Conservation (phyloP, 768 basidiomycete species). For the Royoungia palumana region DNA sequence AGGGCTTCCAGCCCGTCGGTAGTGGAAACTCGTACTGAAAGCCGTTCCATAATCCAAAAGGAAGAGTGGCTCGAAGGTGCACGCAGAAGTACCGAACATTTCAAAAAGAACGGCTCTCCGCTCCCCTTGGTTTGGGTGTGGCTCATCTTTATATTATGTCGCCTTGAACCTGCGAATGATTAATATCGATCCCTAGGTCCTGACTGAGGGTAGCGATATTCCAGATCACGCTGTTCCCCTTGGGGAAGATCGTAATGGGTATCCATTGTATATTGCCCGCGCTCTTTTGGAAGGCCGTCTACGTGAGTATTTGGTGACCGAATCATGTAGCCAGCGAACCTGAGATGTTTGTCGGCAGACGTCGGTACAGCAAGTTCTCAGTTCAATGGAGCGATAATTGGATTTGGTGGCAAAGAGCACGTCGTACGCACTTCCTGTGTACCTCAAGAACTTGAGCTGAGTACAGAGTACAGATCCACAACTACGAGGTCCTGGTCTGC, state of each 20-base stretch:
- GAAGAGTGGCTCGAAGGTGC: slow-evolving; percentile 30
- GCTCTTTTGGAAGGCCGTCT: slow-evolving; percentile 31
- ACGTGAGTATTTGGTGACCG: slow-evolving; percentile 18
- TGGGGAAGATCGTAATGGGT: slow-evolving; percentile 30
- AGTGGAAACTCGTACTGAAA: slow-evolving; percentile 13
- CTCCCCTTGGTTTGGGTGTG: slow-evolving; percentile 33
- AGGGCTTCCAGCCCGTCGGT: slow-evolving; percentile 14
- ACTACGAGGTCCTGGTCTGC: slow-evolving; percentile 36
- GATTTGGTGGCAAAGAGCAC: slow-evolving; percentile 34
- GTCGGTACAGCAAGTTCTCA: slow-evolving; percentile 34
- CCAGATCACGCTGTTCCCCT: slow-evolving; percentile 34
- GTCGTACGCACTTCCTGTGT: slow-evolving; percentile 19
- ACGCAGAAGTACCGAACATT: slow-evolving; percentile 28
- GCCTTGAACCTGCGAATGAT: neutral
- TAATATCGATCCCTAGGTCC: slow-evolving; percentile 11
- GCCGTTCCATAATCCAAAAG: slow-evolving; percentile 18
- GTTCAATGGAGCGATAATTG: slow-evolving; percentile 29
- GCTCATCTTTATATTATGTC: neutral
- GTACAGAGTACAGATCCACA: slow-evolving; percentile 19
- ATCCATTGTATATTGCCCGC: slow-evolving; percentile 27
- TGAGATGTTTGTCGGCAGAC: slow-evolving; percentile 17
- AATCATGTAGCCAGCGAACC: neutral
- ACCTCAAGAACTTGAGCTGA: neutral
- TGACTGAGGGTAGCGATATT: slow-evolving; percentile 30
- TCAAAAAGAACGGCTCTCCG: slow-evolving; percentile 26